Base-by-base conservation (phyloP, 2,329 filamentous ascomycete genomes). In the Calonectria pseudoturangicola region DNA sequence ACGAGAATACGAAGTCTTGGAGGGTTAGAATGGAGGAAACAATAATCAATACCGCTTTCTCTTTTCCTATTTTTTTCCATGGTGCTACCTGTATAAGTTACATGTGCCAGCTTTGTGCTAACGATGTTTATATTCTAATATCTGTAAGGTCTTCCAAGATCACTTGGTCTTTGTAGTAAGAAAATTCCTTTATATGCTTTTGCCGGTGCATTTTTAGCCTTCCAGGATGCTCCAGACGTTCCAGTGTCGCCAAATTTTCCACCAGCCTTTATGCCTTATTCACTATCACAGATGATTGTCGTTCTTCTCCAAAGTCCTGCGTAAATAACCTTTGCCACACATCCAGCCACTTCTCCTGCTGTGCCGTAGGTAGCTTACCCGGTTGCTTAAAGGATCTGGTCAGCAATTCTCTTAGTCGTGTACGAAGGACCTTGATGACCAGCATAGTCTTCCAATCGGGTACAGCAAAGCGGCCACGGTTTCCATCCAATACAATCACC, bases 361-460 rank as follows among this genome's bases (percentile, higher is more conserved):
- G 92, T 28, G 89, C 86, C 0, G 93, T 92, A 9, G 88, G 88
- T 33, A 91, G 81, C 76, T 90, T 92, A 13, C 91, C 91, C 0
- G 92, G 92, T 75, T 87, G 89, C 83, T 91, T 93, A 86, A 97
- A 95, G 27, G 91, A 89, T 36, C 90, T 88, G 0, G 91, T 91
- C 58, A 98, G 87, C 48, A 97, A 90, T 76, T 98, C 95, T 75
- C 93, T 92, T 21, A 98, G 87, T 30, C 93, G 90, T 2, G 88
- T 87, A 25, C 95, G 91, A 66, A 98, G 86, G 7, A 92, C 91
- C 84, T 98, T 98, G 80, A 99, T 86, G n/a, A 93, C 95, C 43
- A 98, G 90, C 89, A 97, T 93, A 0, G 93, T 93, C 85, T 96
- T 97, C 96, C 96, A 98, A 81, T 98, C 94, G 5, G 92, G 90